Evolutionary conservation across 257 asterid genomes (phyloP), one percentile per base, ranked within the genome.

Genomic region (Ocimum tenuiflorum): DNA sequence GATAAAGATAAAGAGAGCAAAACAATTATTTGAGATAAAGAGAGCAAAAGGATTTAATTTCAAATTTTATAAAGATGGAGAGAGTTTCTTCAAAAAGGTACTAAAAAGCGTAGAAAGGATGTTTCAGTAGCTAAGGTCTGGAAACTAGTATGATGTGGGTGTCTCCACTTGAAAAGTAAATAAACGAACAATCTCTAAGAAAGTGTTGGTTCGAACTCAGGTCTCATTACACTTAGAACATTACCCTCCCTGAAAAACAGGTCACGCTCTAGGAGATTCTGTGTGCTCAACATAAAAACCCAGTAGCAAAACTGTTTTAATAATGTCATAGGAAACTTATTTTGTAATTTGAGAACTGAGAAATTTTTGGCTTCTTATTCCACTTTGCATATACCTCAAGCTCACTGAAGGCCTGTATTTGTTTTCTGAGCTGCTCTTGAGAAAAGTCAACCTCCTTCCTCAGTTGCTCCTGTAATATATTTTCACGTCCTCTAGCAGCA

Each of bases 401-500:
- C 68, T 88, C 97, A 78, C 75, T 94, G 71, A 53, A 80, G 75
- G 87, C 76, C 65, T 88, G 90, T 69, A 94, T 72, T 73, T 94
- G 95, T 70, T 82, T 85, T 56, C 70, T 82, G 68, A 90, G 86
- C 67, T 79, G 91, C 75, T 90, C 95, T 14, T 86, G 92, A 71
- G 88, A 90, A 80, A 81, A 82, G 72, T 80, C 84, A 67, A 88
- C 74, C 78, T 86, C 99, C 80, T 82, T 86, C 79, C 74, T 69
- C 12, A 88, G 83, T 77, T 82, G 95, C 63, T 88, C 91, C 67
- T 88, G 97, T 71, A 90, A 80, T 58, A 69, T 70, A 71, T 85
- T 88, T 71, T 90, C 95, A 47, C 94, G 94, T 47, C 85, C 86
- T 81, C 77, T 94, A 72, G 95, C 86, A 82, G 99, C 97, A 78